Evolutionary conservation across 129 eudicot species (phyloP), one percentile per base, ranked within the genome.

Genomic region (Oenanthe sinensis): DNA sequence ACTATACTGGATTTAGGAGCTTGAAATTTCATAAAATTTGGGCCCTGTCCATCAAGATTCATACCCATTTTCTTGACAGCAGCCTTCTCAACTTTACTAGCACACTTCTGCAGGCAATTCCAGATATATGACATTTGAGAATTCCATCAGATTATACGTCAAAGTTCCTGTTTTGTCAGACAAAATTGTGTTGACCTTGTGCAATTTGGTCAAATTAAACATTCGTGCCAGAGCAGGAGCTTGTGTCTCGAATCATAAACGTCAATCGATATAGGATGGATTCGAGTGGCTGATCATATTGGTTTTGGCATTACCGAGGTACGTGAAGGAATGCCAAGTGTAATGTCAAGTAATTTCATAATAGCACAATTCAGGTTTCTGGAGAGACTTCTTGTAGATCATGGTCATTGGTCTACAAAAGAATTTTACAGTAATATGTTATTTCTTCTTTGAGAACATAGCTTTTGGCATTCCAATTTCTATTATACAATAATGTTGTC

Each of bases 311-410:
- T 88, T 14, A 91, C 93, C 33, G 96, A 33, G 36, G 36, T 33
- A 93, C 0, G 86, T 91, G 96, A 91, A 88, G 96, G 96, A 26
- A 91, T 91, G 96, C 93, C 88, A 77, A 91, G 91, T 0, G 93
- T 88, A 4, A 91, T 91, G 96, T 85, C 93, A 22, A 89, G 91
- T 55, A 90, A 87, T 65, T 87, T 91, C 54, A 65, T 91, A 14
- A 84, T 91, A 40, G 87, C 92, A 36, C 89, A 87, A 39, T 91
- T 87, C 69, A 76, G 88, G 30, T 87, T 89, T 47, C 75, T 91
- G 81, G 93, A 91, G 76, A 77, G 92, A 63, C 86, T 87, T 19
- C 69, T 87, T 39, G 82, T 91, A 37, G 88, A 87, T 8, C 96
- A 91, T 52, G 96, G 96, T 8, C 96, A 88, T 14, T 91, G 91